Evolutionary conservation across 331 rosid genomes (phyloP), one percentile per base, ranked within the genome.

Genomic region (Rhamnella rubrinervis): DNA sequence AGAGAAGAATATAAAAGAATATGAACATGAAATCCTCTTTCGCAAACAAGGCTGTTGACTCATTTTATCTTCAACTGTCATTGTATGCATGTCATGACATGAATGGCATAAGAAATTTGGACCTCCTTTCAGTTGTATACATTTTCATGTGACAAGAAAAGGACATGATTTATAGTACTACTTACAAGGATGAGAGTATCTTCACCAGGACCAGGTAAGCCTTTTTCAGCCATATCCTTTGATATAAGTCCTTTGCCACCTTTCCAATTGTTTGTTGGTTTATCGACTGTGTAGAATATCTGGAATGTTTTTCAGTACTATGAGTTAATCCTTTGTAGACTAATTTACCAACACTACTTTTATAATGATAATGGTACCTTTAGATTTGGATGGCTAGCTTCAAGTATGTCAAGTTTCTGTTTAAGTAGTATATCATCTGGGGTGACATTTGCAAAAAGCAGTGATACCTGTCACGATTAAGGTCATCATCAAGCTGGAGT

Each of bases 401-500:
- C 90, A 61, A 93, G 89, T 66, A 85, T 16, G 69, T 93, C 96
- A 61, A 93, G 92, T 85, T 90, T 93, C 91, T 88, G 89, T 78
- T 93, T 86, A 66, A 93, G 97, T 80, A 93, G 72, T 66, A 93
- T 93, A 79, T 93, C 98, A 79, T 90, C 97, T 11, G 92, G 96
- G 73, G 97, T 83, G 68, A 88, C 83, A 61, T 93, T 93, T n/a
- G 79, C 96, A 80, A 83, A 90, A 67, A 93, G 82, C 71, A 93
- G 84, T 12, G 97, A 86, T 59, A 93, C 82, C 97, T 93, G 84
- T 37, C 61, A 35, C 44, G 31, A 65, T 51, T 66, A 40, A 73
- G 71, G 73, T 8, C 49, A 74, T 21, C 40, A 73, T 82, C 50
- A 78, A 75, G 55, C 55, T 8, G 50, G n/a, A 73, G 67, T 53